Percentiles rank a stretch among this genome's conserved stretches.
Evolutionary conservation across 768 basidiomycete species (phyloP).

Genomic region (Pleurotus djamor): DNA sequence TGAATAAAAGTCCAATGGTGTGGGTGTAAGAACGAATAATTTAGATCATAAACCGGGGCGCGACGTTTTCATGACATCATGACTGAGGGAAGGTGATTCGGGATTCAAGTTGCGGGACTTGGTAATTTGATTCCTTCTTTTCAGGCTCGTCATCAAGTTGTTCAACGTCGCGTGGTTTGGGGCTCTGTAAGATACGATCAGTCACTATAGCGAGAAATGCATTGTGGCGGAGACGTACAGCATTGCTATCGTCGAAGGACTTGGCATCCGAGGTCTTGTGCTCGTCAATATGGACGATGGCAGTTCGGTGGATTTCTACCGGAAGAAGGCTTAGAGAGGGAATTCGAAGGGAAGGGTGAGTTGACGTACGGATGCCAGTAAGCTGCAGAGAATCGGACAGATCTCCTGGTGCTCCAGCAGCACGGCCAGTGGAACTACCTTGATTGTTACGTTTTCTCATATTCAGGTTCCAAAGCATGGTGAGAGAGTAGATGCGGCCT

Average conservation of each 20-base stretch:
- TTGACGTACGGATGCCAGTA: slow-evolving; percentile 5
- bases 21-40: not conserved
- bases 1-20: too few relatives aligned
- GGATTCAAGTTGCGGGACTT: slow-evolving; percentile 6
- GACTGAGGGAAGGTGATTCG: slow-evolving; percentile 5
- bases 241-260: not conserved
- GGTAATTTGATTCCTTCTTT: slow-evolving; percentile 1
- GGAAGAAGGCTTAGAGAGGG: not conserved
- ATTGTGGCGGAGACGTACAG: not conserved
- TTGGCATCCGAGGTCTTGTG: not conserved
- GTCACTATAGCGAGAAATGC: not conserved
- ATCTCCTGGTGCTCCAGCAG: slow-evolving; percentile 1
- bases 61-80: not conserved
- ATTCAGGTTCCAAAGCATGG: slow-evolving; percentile 4
- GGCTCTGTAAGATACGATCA: not conserved
- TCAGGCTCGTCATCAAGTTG: not conserved
- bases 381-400: slow-evolving; percentile 4
- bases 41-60: not conserved
- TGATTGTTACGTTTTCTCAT: not conserved
- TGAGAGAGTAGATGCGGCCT: slow-evolving; percentile 2
- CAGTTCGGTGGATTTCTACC: slow-evolving; percentile 4
- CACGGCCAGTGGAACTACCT: not conserved
- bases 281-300: slow-evolving; percentile 3
- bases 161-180: not conserved
- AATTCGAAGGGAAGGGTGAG: not conserved